Evolutionary conservation across 768 basidiomycete genomes (phyloP).

Genomic region (Lentinula raphanica): DNA sequence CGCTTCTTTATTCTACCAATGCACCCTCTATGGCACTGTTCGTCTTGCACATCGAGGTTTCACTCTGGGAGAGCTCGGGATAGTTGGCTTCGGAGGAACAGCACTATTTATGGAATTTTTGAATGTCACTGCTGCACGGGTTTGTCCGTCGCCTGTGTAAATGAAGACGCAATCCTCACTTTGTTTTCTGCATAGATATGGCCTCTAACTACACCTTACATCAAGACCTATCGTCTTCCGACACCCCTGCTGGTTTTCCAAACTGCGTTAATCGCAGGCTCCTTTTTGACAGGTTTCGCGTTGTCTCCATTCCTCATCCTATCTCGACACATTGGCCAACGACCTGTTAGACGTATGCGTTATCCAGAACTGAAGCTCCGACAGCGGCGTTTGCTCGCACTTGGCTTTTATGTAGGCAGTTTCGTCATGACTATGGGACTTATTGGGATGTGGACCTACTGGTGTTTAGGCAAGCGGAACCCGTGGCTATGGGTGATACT

Average conservation of each 20-base stretch:
- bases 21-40: constrained; percentile 83
- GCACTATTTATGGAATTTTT: constrained; percentile 82
- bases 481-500: constrained; percentile 85
- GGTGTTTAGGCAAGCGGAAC: constrained; percentile 75
- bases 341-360: constrained; percentile 75
- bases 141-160: constrained; percentile 30
- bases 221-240: constrained; percentile 89
- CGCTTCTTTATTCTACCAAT: constrained; percentile 81
- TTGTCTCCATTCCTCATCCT: constrained; percentile 91
- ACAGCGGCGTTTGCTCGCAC: constrained; percentile 78
- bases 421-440: constrained; percentile 73
- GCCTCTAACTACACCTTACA: constrained; percentile 73
- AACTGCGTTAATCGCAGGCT: constrained; percentile 86
- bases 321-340: constrained; percentile 86
- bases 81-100: constrained; percentile 87
- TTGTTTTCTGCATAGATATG: constrained; percentile 50
- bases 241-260: constrained; percentile 91
- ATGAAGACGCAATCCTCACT: not conserved
- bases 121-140: constrained; percentile 77
- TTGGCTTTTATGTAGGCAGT: constrained; percentile 77
- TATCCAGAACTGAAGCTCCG: constrained; percentile 77
- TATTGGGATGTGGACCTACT: constrained; percentile 89
- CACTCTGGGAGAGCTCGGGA: constrained; percentile 88
- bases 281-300: constrained; percentile 87
- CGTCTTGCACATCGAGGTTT: constrained; percentile 92